phyloP scores from a whole-genome alignment of 805 yeast genomes.

The Metschnikowia hibisci region DNA sequence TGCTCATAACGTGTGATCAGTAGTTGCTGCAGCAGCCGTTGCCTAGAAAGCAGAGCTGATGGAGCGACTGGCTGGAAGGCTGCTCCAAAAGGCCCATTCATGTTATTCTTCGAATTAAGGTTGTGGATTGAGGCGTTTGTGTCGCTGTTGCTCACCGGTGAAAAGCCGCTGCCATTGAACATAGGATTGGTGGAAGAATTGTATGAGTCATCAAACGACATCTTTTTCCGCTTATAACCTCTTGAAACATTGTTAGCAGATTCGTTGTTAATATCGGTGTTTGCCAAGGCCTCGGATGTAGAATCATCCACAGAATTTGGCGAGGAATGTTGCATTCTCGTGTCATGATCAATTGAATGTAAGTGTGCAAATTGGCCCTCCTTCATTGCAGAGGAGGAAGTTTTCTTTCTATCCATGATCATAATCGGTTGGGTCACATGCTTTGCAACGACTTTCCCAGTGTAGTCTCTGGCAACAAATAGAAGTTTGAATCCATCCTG shows the following conservation, averaged over 20 bases:
- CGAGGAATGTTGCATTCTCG: conserved; percentile 24
- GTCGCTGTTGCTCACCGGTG: conserved; percentile 46
- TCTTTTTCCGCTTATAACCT: conserved; percentile 45
- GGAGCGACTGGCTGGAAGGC: conserved; percentile 1
- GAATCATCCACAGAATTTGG: conserved; percentile 63
- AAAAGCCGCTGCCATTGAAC: conserved; percentile 39
- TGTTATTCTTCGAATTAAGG: conserved; percentile 8
- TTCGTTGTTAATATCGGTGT: conserved; percentile 30
- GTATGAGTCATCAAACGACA: conserved; percentile 44
- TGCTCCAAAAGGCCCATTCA: conserved; percentile 1
- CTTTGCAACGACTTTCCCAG: conserved; percentile 65
- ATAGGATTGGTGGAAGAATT: conserved; percentile 33
- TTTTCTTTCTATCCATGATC: conserved; percentile 93
- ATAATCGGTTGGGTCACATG: conserved; percentile 69
- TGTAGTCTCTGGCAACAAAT: conserved; percentile 59
- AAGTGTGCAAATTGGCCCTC: conserved; percentile 10
- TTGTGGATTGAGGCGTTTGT: conserved; percentile 32
- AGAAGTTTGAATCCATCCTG: conserved; percentile 76
- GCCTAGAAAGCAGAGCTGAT: conserved; percentile 13
- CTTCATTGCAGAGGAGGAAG: conserved; percentile 26
- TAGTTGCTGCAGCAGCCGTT: conserved; percentile 18
- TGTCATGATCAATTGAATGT: conserved; percentile 33
- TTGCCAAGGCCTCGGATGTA: conserved; percentile 48
- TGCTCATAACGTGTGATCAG: conserved; percentile 11
- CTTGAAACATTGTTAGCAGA: conserved; percentile 22